Evolutionary conservation across 2,329 filamentous ascomycete species (phyloP), one percentile per base, ranked within the genome.

Genomic region (Polytolypa hystricis): DNA sequence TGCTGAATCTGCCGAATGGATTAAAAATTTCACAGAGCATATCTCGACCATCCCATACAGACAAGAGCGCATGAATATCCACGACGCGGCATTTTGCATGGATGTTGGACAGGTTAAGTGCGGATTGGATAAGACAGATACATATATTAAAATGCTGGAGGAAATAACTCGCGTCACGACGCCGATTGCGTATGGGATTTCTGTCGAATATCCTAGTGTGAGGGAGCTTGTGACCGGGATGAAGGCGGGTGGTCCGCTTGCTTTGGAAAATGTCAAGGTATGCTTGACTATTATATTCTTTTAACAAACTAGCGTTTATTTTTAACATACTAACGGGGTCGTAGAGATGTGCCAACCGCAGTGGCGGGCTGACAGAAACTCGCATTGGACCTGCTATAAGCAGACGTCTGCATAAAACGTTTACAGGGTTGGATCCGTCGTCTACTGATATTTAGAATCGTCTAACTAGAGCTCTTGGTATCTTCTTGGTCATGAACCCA

Each of bases 11-110:
- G 79, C 81, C 2, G 71, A 79, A 47, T 84, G 81, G 79, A 75
- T 87, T 19, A 64, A 70, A 19, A 66, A 72, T 21, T 84, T 87
- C 49, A 89, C 84, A 0, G 79, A 86, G 50, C 79, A 89, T 53
- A 77, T 89, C 33, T 81, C 80, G 5, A 82, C 78, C 1, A 75
- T 81, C 15, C 83, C 81, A 0, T 87, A 87, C 56, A 74, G 74
- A 10, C 54, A 50, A 5, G 60, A 67, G 37, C 54, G 60, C 20
- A 61, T 64, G 37, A 66, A 70, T 1, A 52, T 63, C 2, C 76
- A 65, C 11, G 57, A 64, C 46, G 55, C 62, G 3, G 68, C 72
- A 0, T 89, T 89, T 54, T 87, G 82, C 58, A 86, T 87, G 79
- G 81, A 84, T 36, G 65, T 67, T 1, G 83, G 83, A 0, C 83